These are phyloP conservation scores for Cochlearia excelsa DNA, from an alignment of 345 rosid genomes.

Conservation along the genomic window DNA sequence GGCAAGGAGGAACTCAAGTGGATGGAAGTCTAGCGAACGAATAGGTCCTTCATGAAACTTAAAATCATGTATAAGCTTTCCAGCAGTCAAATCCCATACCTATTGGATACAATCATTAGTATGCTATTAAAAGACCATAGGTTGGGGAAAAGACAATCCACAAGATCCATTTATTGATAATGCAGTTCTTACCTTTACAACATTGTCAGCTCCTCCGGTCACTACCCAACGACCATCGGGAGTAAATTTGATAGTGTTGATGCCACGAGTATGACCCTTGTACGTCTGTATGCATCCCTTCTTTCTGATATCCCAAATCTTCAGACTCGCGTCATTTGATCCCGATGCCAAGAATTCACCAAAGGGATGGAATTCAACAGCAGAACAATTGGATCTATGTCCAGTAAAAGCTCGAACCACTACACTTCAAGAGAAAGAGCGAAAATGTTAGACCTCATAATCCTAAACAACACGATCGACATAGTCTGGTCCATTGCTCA, in stretches of 20 bases:
- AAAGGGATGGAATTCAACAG: constrained; percentile 94
- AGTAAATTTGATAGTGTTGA: constrained; percentile 71
- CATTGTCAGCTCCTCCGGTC: constrained; percentile 93
- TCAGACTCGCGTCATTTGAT: constrained; percentile 70
- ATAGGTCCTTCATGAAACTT: constrained; percentile 88
- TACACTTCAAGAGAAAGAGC: constrained; percentile 83
- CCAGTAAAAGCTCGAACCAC: constrained; percentile 98
- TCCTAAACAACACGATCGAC: constrained; percentile 1
- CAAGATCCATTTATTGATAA: constrained; percentile 7
- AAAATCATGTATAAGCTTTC: constrained; percentile 94
- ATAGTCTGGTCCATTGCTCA: constrained; percentile 4
- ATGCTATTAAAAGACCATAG: constrained; percentile 2
- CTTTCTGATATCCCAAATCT: constrained; percentile 93
- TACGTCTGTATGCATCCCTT: constrained; percentile 95
- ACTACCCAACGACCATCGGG: constrained; percentile 99
- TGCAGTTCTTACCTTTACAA: constrained; percentile 63
- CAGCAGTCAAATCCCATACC: constrained; percentile 86
- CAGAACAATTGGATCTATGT: constrained; percentile 86
- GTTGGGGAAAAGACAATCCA: background rate
- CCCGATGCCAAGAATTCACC: constrained; percentile 99
- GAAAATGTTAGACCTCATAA: constrained; percentile 41
- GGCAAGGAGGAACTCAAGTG: constrained; percentile 91
- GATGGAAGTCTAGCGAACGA: constrained; percentile 87
- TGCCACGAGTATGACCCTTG: constrained; percentile 82
- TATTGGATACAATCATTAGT: constrained; percentile 7